phyloP scores from a whole-genome alignment of 441 rosid genomes.

The Kokia cookei region DNA sequence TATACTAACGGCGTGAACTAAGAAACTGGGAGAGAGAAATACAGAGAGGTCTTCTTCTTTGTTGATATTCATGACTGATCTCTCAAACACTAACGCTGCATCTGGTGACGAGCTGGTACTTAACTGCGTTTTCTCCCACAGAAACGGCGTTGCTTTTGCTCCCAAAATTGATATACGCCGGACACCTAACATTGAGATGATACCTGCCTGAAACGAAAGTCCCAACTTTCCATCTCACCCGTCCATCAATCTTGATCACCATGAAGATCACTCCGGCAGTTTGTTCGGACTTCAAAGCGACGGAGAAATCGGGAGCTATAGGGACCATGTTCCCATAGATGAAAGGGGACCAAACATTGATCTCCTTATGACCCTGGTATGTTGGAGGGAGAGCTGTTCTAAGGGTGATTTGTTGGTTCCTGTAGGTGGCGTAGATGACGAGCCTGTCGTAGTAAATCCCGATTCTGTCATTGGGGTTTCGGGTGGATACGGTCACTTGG shows the following conservation, averaged over 20 bases:
- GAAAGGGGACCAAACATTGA: constrained; percentile 72
- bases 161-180: constrained; percentile 42
- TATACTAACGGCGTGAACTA: not conserved
- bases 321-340: constrained; percentile 57
- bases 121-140: constrained; percentile 50
- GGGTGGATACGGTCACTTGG: constrained; percentile 64
- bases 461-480: constrained; percentile 68
- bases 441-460: constrained; percentile 85
- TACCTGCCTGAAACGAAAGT: constrained; percentile 50
- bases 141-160: constrained; percentile 29
- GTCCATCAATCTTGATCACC: constrained; percentile 60
- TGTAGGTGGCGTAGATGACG: constrained; percentile 61
- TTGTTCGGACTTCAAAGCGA: constrained; percentile 38
- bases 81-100: constrained; percentile 66
- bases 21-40: not conserved
- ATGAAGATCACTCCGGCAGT: constrained; percentile 31
- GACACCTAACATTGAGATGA: constrained; percentile 55
- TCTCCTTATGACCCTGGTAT: constrained; percentile 79
- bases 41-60: constrained; percentile 8
- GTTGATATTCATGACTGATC: constrained; percentile 3
- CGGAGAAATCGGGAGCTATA: constrained; percentile 59
- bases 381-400: constrained; percentile 43
- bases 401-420: constrained; percentile 70
- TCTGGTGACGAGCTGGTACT: constrained; percentile 35
- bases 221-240: constrained; percentile 78